phyloP scores from a whole-genome alignment of 345 rosid genomes.

The Erucastrum elatum region DNA sequence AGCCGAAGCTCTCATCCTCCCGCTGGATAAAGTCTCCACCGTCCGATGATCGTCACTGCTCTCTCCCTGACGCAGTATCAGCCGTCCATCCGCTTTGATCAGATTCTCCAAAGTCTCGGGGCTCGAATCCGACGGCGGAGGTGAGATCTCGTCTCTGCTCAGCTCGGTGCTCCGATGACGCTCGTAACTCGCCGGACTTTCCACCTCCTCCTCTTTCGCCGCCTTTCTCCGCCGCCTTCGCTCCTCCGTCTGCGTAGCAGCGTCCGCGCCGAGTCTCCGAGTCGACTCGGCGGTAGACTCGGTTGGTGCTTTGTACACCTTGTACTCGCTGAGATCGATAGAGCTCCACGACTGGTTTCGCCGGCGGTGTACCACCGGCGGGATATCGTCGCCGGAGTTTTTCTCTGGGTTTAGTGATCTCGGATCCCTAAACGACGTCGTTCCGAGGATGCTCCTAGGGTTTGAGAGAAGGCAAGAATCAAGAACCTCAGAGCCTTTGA shows the following conservation, averaged over 20 bases:
- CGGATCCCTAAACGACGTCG: conserved; percentile 50
- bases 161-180: conserved; percentile 56
- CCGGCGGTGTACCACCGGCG: conserved; percentile 44
- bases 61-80: conserved; percentile 39
- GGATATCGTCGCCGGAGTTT: conserved; percentile 43
- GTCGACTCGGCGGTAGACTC: conserved; percentile 57
- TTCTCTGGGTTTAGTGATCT: conserved; percentile 33
- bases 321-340: conserved; percentile 72
- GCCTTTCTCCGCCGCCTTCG: conserved; percentile 54
- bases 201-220: conserved; percentile 29
- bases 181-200: conserved; percentile 34
- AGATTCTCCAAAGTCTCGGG: conserved; percentile 81
- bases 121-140: conserved; percentile 96
- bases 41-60: conserved; percentile 45
- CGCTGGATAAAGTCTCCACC: conserved; percentile 52
- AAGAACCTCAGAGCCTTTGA: conserved; percentile 87
- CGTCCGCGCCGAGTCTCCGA: conserved; percentile 66
- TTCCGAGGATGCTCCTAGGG: conserved; percentile 45
- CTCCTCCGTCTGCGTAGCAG: conserved; percentile 88
- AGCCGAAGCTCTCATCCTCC: conserved; percentile 71
- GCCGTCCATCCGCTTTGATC: conserved; percentile 79
- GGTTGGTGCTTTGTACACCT: conserved; percentile 58
- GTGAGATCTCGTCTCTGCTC: conserved; percentile 77
- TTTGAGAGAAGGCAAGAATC: conserved; percentile 41
- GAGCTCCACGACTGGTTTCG: conserved; percentile 86